Conservation (phyloP, 1,139 yeast genomes). For the Lodderomyces theae region DNA sequence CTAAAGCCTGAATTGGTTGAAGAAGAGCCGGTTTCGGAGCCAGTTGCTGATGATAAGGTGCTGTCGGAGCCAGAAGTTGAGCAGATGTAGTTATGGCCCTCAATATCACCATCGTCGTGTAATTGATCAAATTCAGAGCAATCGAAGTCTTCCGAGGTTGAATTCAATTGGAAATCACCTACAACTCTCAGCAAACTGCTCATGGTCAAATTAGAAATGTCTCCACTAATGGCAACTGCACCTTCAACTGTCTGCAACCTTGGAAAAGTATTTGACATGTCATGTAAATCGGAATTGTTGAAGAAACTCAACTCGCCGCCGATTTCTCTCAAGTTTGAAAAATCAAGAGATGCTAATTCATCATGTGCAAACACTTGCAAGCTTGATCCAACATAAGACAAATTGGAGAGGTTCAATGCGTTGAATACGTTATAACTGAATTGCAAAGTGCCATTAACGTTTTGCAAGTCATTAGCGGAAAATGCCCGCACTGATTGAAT, state of each 20-base stretch:
- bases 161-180: constrained; percentile 41
- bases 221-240: constrained; percentile 43
- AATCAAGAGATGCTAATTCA: constrained; percentile 31
- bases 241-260: constrained; percentile 38
- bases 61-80: constrained; percentile 37
- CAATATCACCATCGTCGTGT: constrained; percentile 32
- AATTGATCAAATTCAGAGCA: constrained; percentile 37
- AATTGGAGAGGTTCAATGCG: constrained; percentile 27
- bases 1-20: too few species aligned
- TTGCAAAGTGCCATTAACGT: constrained; percentile 42
- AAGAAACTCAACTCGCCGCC: constrained; percentile 45
- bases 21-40: constrained; percentile 8
- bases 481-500: constrained; percentile 40
- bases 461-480: constrained; percentile 32
- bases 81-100: constrained; percentile 48
- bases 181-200: constrained; percentile 37
- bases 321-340: constrained; percentile 31
- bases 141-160: constrained; percentile 39
- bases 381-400: constrained; percentile 40
- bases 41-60: constrained; percentile 17
- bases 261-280: constrained; percentile 29
- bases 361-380: constrained; percentile 45
- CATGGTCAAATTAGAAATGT: constrained; percentile 39
- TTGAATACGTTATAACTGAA: constrained; percentile 43
- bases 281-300: constrained; percentile 43